phyloP scores from a whole-genome alignment of 2,329 filamentous ascomycete genomes.

The Colletotrichum godetiae region DNA sequence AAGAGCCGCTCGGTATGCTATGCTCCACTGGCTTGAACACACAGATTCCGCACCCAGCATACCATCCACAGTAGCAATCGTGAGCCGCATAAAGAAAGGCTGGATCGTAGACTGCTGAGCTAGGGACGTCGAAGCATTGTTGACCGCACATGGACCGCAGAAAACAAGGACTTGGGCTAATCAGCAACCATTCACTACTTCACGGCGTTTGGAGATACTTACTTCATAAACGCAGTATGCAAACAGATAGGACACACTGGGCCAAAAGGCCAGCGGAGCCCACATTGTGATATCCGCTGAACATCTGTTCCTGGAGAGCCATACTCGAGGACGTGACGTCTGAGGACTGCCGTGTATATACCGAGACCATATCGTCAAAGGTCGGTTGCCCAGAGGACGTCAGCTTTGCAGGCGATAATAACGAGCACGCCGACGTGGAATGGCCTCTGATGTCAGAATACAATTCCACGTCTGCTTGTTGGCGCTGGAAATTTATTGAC shows the following conservation, averaged over 20 bases:
- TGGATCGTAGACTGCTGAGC: background rate
- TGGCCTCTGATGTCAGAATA: background rate
- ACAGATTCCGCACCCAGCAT: background rate
- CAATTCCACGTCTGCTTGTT: background rate
- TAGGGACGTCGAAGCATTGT: background rate
- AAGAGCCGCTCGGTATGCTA: background rate
- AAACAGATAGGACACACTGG: background rate
- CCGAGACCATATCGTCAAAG: background rate
- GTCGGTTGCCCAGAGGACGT: constrained; percentile 6
- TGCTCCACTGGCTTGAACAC: background rate
- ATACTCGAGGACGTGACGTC: background rate
- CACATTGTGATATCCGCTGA: background rate
- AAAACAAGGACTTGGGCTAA: background rate
- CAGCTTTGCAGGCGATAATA: background rate
- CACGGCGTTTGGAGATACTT: background rate
- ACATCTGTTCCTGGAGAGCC: constrained; percentile 13
- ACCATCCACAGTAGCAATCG: background rate
- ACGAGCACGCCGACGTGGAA: background rate
- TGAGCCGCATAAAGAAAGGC: background rate
- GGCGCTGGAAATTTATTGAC: background rate
- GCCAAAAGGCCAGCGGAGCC: background rate
- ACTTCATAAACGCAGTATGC: background rate
- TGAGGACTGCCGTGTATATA: background rate
- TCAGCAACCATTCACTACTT: background rate
- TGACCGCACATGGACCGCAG: background rate